phyloP scores from a whole-genome alignment of 805 yeast species.

The Suhomyces kilbournensis region DNA sequence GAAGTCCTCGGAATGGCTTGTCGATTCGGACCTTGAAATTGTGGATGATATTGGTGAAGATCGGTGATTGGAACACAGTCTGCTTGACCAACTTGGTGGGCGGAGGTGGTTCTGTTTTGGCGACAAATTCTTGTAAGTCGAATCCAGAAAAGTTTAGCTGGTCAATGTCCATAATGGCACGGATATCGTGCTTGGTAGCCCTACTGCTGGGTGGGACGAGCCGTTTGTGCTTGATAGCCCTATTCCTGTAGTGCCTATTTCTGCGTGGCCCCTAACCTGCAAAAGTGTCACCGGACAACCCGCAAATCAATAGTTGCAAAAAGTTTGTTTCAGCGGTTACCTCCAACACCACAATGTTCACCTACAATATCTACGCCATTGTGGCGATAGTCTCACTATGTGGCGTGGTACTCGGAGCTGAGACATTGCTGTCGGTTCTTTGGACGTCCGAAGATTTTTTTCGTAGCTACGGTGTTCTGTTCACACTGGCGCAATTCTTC shows the following conservation, averaged over 20 bases:
- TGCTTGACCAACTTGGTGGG: slow-evolving; percentile 19
- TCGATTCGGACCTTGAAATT: slow-evolving; percentile 28
- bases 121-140: slow-evolving; percentile 6
- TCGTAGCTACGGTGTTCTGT: slow-evolving; percentile 17
- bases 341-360: neutral
- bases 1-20: slow-evolving; percentile 34
- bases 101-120: neutral
- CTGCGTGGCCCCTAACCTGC: neutral
- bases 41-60: slow-evolving; percentile 31
- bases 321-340: neutral
- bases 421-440: slow-evolving; percentile 22
- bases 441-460: slow-evolving; percentile 18
- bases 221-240: neutral
- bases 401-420: slow-evolving; percentile 29
- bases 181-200: neutral
- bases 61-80: slow-evolving; percentile 42
- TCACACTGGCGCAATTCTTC: slow-evolving; percentile 17
- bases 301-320: neutral
- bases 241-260: neutral
- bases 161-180: slow-evolving; percentile 9
- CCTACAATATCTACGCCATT: slow-evolving; percentile 5
- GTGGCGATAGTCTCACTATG: slow-evolving; percentile 16
- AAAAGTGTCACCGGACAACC: neutral
- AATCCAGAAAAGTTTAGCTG: slow-evolving; percentile 10
- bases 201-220: neutral